Evolutionary conservation across 1,284 basidiomycete species (phyloP).

Genomic region (Puccinia coronata): DNA sequence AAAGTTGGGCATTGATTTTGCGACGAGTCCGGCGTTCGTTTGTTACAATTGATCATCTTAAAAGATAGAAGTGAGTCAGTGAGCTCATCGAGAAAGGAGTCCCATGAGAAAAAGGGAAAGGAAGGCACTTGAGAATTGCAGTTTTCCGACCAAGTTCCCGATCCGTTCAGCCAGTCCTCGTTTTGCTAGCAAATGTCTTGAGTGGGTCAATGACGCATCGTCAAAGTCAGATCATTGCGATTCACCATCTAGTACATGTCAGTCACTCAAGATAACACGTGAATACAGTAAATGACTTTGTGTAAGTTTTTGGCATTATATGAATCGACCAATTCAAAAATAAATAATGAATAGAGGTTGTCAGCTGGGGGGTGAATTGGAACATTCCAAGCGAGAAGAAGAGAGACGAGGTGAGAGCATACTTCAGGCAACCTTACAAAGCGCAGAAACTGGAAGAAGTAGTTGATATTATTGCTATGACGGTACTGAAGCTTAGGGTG

Average conservation of each 20-base stretch:
- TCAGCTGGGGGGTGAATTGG: background rate
- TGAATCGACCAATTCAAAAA: conserved; percentile 94
- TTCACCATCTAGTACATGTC: too few species aligned
- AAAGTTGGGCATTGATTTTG: conserved; percentile 97
- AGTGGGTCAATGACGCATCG: background rate
- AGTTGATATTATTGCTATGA: conserved; percentile 97
- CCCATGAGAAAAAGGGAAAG: background rate
- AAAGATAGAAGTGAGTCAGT: background rate
- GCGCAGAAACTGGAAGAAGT: conserved; percentile 88
- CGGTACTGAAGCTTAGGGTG: conserved; percentile 90
- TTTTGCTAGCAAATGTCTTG: conserved; percentile 88
- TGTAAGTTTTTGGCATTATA: conserved; percentile 99
- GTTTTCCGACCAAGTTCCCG: conserved; percentile 85
- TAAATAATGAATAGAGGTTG: conserved; percentile 80
- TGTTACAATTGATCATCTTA: conserved; percentile 86
- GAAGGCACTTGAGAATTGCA: conserved; percentile 72
- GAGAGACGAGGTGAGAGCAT: conserved; percentile 51
- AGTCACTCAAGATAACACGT: conserved; percentile 77
- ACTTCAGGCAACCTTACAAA: conserved; percentile 88
- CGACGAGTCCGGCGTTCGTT: conserved; percentile 88
- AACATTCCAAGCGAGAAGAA: background rate
- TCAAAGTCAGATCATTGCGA: too few species aligned
- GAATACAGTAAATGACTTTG: conserved; percentile 98
- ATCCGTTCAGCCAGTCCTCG: conserved; percentile 88
- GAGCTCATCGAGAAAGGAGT: background rate